phyloP scores from a whole-genome alignment of 139 green algal species.

The Monoraphidium neglectum region DNA sequence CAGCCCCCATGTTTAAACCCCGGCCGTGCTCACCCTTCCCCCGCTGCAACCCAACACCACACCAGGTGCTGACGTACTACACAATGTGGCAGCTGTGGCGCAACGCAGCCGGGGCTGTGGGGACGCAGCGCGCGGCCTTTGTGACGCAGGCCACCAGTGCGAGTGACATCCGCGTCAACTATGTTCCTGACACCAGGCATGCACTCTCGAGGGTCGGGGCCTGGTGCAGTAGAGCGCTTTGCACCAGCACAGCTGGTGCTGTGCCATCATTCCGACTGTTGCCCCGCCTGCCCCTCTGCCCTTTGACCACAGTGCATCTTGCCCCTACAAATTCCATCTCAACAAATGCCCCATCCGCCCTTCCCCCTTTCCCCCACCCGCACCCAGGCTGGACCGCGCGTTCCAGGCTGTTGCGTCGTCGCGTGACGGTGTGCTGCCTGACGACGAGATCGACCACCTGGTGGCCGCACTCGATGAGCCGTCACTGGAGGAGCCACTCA shows the following conservation, averaged over 20 bases:
- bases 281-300: not conserved
- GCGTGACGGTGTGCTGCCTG: constrained; percentile 21
- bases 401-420: not conserved
- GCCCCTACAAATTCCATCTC: not conserved
- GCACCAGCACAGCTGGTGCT: not conserved
- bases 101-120: constrained; percentile 15
- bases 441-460: constrained; percentile 15
- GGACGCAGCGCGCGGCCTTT: constrained; percentile 3
- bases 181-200: constrained; percentile 2
- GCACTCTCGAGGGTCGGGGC: too few relatives aligned
- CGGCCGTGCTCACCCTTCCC: too few relatives aligned
- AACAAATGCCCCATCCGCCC: not conserved
- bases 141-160: constrained; percentile 25
- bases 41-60: too few relatives aligned
- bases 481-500: constrained; percentile 14
- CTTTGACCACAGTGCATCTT: not conserved
- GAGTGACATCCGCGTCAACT: constrained; percentile 26
- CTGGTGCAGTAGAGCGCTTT: not conserved
- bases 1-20: too few relatives aligned
- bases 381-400: constrained; percentile 21
- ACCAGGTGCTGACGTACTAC: constrained; percentile 37
- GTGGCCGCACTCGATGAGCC: constrained; percentile 19
- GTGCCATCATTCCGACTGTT: not conserved
- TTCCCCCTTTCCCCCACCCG: not conserved
- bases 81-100: constrained; percentile 34